phyloP scores from a whole-genome alignment of 1,139 yeast genomes.

The Scheffersomyces cryptocercus region DNA sequence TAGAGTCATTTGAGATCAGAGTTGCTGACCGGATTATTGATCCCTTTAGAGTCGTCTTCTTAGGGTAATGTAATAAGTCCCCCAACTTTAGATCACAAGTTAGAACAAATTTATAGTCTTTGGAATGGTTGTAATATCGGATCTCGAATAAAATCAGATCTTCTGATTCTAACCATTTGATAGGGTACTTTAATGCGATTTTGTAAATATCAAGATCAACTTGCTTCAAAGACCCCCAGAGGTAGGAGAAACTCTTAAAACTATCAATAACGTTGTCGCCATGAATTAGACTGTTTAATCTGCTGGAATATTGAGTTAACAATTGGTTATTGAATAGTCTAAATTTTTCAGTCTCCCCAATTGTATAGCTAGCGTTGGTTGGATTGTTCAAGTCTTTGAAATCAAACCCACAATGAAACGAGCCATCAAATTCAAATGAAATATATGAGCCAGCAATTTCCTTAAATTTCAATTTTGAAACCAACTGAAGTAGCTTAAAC shows the following conservation, averaged over 20 bases:
- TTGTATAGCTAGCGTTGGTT: not conserved
- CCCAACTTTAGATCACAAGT: constrained; percentile 3
- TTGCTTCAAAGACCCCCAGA: constrained; percentile 21
- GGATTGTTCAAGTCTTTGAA: constrained; percentile 6
- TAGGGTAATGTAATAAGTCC: constrained; percentile 8
- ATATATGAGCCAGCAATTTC: constrained; percentile 10
- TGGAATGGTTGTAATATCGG: constrained; percentile 13
- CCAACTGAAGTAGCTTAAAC: constrained; percentile 23
- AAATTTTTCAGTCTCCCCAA: not conserved
- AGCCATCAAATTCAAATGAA: constrained; percentile 17
- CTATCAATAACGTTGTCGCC: constrained; percentile 10
- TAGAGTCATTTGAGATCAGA: not conserved
- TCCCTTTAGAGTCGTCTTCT: constrained; percentile 1
- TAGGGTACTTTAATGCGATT: constrained; percentile 31
- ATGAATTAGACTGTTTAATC: not conserved
- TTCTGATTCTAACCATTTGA: constrained; percentile 11
- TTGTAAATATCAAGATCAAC: constrained; percentile 31
- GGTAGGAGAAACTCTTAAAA: constrained; percentile 15
- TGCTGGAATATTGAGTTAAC: not conserved
- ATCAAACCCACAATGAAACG: constrained; percentile 15
- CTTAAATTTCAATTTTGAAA: constrained; percentile 21
- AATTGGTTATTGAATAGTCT: constrained; percentile 1
- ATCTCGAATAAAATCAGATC: constrained; percentile 11
- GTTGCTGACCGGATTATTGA: not conserved
- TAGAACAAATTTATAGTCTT: constrained; percentile 12